Percentiles rank a stretch among this genome's conserved stretches.
These are phyloP conservation scores for Boletus sp. DNA, from an alignment of 768 basidiomycete genomes.

Conservation along the genomic window DNA sequence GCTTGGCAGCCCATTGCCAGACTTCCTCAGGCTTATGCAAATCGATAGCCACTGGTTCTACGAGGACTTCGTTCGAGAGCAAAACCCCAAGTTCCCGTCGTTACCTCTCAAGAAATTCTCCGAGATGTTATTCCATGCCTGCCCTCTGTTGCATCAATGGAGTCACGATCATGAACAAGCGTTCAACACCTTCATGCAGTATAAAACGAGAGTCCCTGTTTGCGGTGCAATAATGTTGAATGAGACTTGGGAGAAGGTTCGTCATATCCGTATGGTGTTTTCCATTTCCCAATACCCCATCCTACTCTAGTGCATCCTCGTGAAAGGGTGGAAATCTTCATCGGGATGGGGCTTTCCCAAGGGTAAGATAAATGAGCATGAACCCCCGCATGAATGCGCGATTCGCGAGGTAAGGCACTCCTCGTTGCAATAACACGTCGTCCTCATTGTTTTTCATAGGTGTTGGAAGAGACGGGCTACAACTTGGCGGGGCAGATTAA, in stretches of 20 bases:
- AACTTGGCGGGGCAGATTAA: slow-evolving; percentile 71
- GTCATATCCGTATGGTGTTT: slow-evolving; percentile 8
- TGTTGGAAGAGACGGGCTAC: slow-evolving; percentile 96
- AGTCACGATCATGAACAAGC: slow-evolving; percentile 82
- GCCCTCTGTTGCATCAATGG: slow-evolving; percentile 81
- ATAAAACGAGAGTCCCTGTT: slow-evolving; percentile 95
- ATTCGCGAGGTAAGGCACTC: slow-evolving; percentile 73
- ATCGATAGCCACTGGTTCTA: slow-evolving; percentile 94
- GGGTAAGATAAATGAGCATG: slow-evolving; percentile 98
- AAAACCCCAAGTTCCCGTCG: slow-evolving; percentile 83
- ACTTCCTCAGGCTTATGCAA: slow-evolving; percentile 14
- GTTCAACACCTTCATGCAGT: slow-evolving; percentile 89
- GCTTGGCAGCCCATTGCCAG: slow-evolving; percentile 3
- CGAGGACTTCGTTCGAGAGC: slow-evolving; percentile 96
- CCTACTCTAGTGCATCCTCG: slow-evolving; percentile 77
- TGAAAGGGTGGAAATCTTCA: slow-evolving; percentile 96
- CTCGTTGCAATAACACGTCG: background rate
- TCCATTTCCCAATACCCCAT: slow-evolving; percentile 10
- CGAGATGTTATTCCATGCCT: slow-evolving; percentile 82
- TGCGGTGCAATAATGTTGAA: slow-evolving; percentile 98
- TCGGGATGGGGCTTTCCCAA: slow-evolving; percentile 99
- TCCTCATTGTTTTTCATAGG: slow-evolving; percentile 48
- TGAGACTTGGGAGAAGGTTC: slow-evolving; percentile 88
- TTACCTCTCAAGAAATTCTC: slow-evolving; percentile 92
- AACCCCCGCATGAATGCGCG: slow-evolving; percentile 81